phyloP scores from a whole-genome alignment of 78 protist species.

The Dictyostelium intermedium region DNA sequence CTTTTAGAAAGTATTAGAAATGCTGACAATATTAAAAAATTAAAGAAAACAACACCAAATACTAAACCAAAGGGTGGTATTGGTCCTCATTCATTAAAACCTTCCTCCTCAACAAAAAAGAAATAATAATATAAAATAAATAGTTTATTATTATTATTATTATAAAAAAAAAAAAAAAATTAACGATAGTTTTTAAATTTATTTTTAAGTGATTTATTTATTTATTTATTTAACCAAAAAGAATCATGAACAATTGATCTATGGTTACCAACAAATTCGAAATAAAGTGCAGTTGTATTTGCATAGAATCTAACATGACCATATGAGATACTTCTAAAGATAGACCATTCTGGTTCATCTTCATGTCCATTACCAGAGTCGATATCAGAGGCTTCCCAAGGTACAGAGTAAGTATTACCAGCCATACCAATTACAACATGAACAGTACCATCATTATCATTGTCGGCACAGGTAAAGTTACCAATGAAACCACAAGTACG shows the following conservation, averaged over 20 bases:
- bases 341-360: constrained; percentile 42
- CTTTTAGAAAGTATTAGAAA: constrained; percentile 57
- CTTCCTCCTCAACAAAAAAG: neutral
- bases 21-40: constrained; percentile 48
- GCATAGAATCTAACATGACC: constrained; percentile 71
- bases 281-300: constrained; percentile 15
- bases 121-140: neutral
- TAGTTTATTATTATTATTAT: neutral
- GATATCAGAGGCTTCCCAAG: constrained; percentile 15
- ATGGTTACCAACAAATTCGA: constrained; percentile 73
- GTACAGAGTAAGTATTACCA: constrained; percentile 38
- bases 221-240: constrained; percentile 30
- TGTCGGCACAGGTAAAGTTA: constrained; percentile 24
- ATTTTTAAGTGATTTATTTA: neutral
- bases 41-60: constrained; percentile 26
- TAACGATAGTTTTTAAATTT: neutral
- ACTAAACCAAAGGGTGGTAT: neutral
- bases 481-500: constrained; percentile 23
- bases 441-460: constrained; percentile 74
- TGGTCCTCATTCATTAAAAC: neutral
- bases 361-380: constrained; percentile 48
- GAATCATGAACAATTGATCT: constrained; percentile 52
- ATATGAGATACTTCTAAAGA: constrained; percentile 56
- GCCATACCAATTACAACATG: constrained; percentile 75
- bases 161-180: neutral